Evolutionary conservation across 164 flowering plant species (phyloP), one percentile per base, ranked within the genome.

Genomic region (Magnolia kwangsiensis): DNA sequence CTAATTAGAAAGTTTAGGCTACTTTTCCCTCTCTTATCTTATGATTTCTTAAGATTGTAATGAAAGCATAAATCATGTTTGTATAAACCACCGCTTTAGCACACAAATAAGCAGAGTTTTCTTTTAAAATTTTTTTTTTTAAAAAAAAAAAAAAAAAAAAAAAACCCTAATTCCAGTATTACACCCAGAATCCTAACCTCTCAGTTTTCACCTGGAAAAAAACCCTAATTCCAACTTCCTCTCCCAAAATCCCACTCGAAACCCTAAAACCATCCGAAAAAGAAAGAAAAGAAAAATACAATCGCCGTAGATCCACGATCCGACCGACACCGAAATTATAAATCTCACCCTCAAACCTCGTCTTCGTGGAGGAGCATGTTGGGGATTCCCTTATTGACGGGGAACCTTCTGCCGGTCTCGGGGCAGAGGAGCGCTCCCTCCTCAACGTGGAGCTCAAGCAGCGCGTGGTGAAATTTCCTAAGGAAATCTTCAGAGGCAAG

Each of bases 281-380:
- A 65, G 24, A 14, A 24, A 8, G 29, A 20, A 16, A 64, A 20
- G 23, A 4, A 23, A 37, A 37, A 37, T 5, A 37, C 45, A 37
- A 37, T 37, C 45, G 45, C 45, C 45, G 45, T 3, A 37, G 45
- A 37, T 37, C 45, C 29, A 67, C 50, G 31, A 65, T 19, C 45
- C 29, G 27, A 16, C 8, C 31, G 8, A 27, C 2, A 19, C 24
- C 8, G 19, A 16, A 13, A 67, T 67, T 31, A 18, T 8, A 14
- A 31, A 3, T 31, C 50, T 29, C 5, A 68, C 29, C 16, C 18
- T 67, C 72, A 89, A 71, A 94, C 95, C 81, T 94, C 98, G 72
- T 96, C 99, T 82, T 96, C 98, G 67, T 91, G 95, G 20, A 96
- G 95, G 20, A 96, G 89, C 99, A 94, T 92, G 80, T 96, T 96